Evolutionary conservation across 345 rosid genomes (phyloP).

Genomic region (Brassica rapa): DNA sequence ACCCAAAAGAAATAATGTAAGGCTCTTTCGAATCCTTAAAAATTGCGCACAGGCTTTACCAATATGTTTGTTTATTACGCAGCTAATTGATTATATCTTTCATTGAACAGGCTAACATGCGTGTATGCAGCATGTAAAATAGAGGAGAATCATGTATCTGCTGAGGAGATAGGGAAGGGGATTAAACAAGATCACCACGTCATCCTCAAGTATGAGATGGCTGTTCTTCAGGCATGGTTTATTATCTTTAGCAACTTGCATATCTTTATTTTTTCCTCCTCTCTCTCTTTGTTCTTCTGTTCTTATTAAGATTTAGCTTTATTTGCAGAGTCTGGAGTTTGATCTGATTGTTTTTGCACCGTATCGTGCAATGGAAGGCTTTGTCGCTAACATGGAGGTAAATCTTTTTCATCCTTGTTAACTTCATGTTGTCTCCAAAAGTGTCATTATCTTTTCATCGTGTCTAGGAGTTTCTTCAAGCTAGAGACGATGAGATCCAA

Average conservation of each 20-base stretch:
- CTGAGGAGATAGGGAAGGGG: constrained; percentile 99
- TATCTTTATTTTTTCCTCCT: constrained; percentile 3
- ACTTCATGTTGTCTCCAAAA: neutral
- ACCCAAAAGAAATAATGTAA: constrained; percentile 92
- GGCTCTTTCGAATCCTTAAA: constrained; percentile 34
- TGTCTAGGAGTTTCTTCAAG: constrained; percentile 61
- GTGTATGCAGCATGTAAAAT: constrained; percentile 94
- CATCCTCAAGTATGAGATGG: constrained; percentile 98
- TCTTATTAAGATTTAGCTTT: constrained; percentile 17
- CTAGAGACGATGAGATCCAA: constrained; percentile 55
- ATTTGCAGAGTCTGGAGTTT: constrained; percentile 85
- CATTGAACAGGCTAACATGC: constrained; percentile 79
- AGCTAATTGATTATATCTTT: neutral
- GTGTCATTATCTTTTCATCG: constrained; percentile 29
- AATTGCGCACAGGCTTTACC: neutral
- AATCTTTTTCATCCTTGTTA: neutral
- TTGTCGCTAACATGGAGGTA: constrained; percentile 76
- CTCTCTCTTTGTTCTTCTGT: constrained; percentile 5
- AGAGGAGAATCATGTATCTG: constrained; percentile 98
- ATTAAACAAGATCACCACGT: constrained; percentile 95
- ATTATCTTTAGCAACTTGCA: constrained; percentile 18
- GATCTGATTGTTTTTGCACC: constrained; percentile 98
- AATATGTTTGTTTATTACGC: neutral
- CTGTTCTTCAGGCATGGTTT: constrained; percentile 81
- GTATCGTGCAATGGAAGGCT: constrained; percentile 91